These are phyloP conservation scores for Aspergillus sclerotiicarbonarius DNA, from an alignment of 495 filamentous ascomycete species.

Conservation along the genomic window DNA sequence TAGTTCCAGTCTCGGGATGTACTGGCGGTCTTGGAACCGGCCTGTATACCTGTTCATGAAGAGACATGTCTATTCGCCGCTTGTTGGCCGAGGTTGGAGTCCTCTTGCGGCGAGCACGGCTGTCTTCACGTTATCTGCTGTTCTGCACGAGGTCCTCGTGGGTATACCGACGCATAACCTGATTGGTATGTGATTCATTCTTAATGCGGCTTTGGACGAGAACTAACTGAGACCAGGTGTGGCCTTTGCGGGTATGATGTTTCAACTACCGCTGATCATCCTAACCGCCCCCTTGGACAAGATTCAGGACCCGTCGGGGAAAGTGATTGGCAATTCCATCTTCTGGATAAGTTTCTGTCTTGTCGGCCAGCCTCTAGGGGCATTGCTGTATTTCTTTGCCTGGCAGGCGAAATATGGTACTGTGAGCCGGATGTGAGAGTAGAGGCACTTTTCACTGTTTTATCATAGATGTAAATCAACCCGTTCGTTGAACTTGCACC, in stretches of 20 bases:
- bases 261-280: conserved; percentile 85
- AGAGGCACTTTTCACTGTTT: neutral
- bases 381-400: conserved; percentile 90
- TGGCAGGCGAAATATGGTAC: conserved; percentile 98
- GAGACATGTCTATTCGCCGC: conserved; percentile 82
- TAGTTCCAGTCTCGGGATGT: conserved; percentile 74
- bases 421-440: conserved; percentile 42
- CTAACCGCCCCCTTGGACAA: conserved; percentile 75
- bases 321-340: conserved; percentile 80
- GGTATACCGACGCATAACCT: conserved; percentile 95
- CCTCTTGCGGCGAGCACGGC: conserved; percentile 62
- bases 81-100: conserved; percentile 78
- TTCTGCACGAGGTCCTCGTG: conserved; percentile 89
- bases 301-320: conserved; percentile 68
- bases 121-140: conserved; percentile 82
- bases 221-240: conserved; percentile 56
- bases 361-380: conserved; percentile 88
- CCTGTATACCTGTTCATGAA: conserved; percentile 96
- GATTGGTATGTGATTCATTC: conserved; percentile 56
- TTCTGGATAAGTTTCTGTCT: conserved; percentile 97
- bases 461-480: neutral
- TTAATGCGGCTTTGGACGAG: neutral
- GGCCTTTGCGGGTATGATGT: conserved; percentile 89
- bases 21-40: conserved; percentile 98
- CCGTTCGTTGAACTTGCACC: neutral